Evolutionary conservation across 2,329 filamentous ascomycete genomes (phyloP).

Genomic region (Tolypocladium nubicola): DNA sequence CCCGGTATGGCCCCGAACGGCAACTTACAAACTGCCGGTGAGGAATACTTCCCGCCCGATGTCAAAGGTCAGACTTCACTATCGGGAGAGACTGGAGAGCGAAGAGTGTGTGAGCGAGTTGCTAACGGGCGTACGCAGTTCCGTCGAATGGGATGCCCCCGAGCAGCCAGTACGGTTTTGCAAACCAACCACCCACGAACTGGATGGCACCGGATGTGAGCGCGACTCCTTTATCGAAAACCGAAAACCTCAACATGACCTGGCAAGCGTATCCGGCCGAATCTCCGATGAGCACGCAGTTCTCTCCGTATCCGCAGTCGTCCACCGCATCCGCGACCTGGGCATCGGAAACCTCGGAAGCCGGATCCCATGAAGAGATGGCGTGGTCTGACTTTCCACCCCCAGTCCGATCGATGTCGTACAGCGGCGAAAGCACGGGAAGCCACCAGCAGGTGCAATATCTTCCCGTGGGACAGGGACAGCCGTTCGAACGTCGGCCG

Average conservation of each 20-base stretch:
- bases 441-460: constrained; percentile 27
- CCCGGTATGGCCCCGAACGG: neutral
- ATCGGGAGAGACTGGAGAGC: neutral
- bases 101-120: neutral
- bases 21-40: constrained; percentile 23
- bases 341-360: constrained; percentile 25
- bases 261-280: constrained; percentile 42
- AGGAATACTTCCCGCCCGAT: constrained; percentile 27
- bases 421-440: constrained; percentile 29
- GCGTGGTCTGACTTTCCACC: constrained; percentile 33
- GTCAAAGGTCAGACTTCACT: constrained; percentile 28
- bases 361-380: constrained; percentile 31
- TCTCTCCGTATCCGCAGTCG: constrained; percentile 37
- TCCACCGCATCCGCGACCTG: constrained; percentile 29
- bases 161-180: constrained; percentile 26
- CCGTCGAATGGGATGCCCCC: constrained; percentile 20
- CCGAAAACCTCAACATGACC: constrained; percentile 28
- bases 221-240: constrained; percentile 27
- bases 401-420: constrained; percentile 36
- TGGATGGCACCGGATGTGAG: constrained; percentile 36
- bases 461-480: constrained; percentile 25
- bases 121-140: constrained; percentile 13
- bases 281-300: constrained; percentile 38
- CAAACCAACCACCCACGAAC: constrained; percentile 23
- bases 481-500: constrained; percentile 31